phyloP scores from a whole-genome alignment of 352 stramenopile species.

The Phytophthora tentaculata region DNA sequence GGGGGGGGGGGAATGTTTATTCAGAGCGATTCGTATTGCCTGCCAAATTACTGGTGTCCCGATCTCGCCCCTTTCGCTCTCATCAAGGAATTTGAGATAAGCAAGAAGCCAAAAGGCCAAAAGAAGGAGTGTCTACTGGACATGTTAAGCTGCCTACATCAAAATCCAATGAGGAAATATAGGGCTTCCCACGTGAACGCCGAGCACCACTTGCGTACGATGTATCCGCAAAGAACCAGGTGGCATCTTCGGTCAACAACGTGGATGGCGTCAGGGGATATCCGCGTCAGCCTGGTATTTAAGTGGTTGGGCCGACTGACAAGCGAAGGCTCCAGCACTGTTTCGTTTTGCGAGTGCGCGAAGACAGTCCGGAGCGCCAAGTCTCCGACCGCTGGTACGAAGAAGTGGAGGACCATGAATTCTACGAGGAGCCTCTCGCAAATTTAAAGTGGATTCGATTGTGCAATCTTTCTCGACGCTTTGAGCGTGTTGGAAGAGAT shows the following conservation, averaged over 20 bases:
- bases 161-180: no score
- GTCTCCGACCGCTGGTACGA: slow-evolving; percentile 10
- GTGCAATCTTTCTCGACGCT: no score
- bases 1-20: no score
- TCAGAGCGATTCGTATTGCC: no score
- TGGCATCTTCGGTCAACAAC: background rate
- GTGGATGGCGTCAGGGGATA: background rate
- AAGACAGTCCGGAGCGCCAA: background rate
- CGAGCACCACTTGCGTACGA: background rate
- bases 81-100: background rate
- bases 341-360: background rate
- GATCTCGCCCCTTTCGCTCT: no score
- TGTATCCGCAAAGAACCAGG: slow-evolving; percentile 5
- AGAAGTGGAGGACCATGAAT: background rate
- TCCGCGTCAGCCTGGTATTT: background rate
- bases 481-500: background rate
- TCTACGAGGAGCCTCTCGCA: background rate
- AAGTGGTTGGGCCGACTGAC: no score
- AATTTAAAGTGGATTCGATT: slow-evolving; percentile 15
- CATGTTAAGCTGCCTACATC: slow-evolving; percentile 1
- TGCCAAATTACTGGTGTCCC: no score
- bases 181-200: background rate
- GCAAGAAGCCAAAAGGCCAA: background rate
- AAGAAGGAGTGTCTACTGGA: slow-evolving; percentile 1
- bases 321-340: slow-evolving; percentile 4